Evolutionary conservation across 2,329 filamentous ascomycete genomes (phyloP).

Genomic region (Sporothrix mexicana): DNA sequence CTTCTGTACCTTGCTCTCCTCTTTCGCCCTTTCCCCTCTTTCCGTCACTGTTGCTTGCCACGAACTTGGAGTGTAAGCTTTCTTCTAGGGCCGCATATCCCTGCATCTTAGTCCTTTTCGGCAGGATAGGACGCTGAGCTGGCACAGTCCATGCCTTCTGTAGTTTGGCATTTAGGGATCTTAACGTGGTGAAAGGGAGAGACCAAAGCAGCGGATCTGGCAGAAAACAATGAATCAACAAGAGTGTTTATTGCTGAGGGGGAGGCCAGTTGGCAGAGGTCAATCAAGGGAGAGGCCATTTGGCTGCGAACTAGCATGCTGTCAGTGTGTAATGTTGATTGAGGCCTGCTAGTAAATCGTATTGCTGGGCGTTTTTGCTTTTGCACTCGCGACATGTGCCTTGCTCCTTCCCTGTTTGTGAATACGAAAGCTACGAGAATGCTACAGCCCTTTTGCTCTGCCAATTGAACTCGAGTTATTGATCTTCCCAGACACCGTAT

Average conservation of each 20-base stretch:
- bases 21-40: neutral
- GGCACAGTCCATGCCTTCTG: neutral
- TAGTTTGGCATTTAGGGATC: neutral
- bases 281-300: neutral
- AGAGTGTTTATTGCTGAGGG: neutral
- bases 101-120: neutral
- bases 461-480: too few relatives aligned
- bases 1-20: neutral
- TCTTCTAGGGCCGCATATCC: constrained; percentile 2
- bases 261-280: neutral
- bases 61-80: neutral
- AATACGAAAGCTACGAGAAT: constrained; percentile 1
- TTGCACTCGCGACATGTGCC: constrained; percentile 3
- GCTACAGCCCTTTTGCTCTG: neutral
- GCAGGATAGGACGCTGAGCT: neutral
- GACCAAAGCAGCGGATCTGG: neutral
- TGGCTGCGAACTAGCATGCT: neutral
- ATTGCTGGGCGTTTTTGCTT: neutral
- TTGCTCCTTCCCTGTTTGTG: neutral
- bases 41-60: neutral
- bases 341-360: too few relatives aligned
- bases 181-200: neutral
- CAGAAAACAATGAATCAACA: neutral
- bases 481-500: too few relatives aligned
- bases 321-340: too few relatives aligned